These are phyloP conservation scores for Kockovaella imperatae DNA, from an alignment of 768 basidiomycete genomes.

Conservation along the genomic window DNA sequence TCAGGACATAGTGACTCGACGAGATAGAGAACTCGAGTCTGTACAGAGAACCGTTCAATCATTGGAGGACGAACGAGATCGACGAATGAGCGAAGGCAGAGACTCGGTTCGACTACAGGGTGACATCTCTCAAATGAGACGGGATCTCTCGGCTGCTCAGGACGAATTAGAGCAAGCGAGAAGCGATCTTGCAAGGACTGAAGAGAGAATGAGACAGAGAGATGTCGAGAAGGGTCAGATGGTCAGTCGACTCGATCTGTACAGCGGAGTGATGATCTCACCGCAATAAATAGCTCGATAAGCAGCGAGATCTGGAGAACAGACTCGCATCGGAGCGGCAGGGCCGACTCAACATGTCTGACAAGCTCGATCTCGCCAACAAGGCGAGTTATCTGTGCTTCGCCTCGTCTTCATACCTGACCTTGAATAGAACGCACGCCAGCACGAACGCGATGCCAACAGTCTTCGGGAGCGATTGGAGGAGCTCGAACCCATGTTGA, in stretches of 20 bases:
- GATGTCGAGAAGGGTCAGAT: constrained; percentile 67
- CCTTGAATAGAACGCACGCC: constrained; percentile 47
- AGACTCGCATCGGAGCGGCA: constrained; percentile 81
- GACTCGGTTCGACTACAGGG: constrained; percentile 80
- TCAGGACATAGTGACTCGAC: constrained; percentile 54
- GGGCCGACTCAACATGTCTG: constrained; percentile 71
- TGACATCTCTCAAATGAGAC: constrained; percentile 74
- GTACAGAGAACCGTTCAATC: constrained; percentile 65
- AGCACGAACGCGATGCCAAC: constrained; percentile 61
- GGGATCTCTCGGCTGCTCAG: constrained; percentile 73
- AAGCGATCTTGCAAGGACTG: constrained; percentile 61
- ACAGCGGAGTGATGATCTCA: background rate
- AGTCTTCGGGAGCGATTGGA: constrained; percentile 56
- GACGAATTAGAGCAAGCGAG: constrained; percentile 66
- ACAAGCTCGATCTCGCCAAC: constrained; percentile 74
- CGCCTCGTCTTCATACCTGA: background rate
- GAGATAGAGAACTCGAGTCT: constrained; percentile 65
- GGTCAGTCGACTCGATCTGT: constrained; percentile 26
- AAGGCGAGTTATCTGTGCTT: constrained; percentile 40
- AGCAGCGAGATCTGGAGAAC: constrained; percentile 69
- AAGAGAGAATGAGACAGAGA: constrained; percentile 59
- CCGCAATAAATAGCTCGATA: constrained; percentile 51
- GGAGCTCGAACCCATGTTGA: constrained; percentile 70
- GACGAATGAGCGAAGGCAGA: constrained; percentile 72
- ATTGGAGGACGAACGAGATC: constrained; percentile 68